Conservation (phyloP, 2,329 filamentous ascomycete species). For the Geosmithia flava region DNA sequence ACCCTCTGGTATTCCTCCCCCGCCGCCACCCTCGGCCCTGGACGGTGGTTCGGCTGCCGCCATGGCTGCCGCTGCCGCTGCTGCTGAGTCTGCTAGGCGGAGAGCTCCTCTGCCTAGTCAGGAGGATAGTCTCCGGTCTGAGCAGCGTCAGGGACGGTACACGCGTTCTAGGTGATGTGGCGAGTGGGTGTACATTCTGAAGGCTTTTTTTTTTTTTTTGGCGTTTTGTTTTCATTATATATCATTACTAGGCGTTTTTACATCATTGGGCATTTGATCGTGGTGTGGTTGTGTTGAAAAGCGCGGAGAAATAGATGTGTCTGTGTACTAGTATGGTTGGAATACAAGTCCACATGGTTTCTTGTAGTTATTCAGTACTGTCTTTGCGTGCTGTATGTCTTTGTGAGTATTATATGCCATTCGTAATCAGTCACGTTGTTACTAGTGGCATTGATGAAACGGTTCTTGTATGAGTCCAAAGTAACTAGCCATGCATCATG, state of each 20-base stretch:
- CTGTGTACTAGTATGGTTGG: too few relatives aligned
- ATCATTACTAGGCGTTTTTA: neutral
- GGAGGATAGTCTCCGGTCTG: constrained; percentile 66
- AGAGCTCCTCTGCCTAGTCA: constrained; percentile 71
- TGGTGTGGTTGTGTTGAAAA: too few relatives aligned
- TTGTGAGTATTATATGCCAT: too few relatives aligned
- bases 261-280: too few relatives aligned
- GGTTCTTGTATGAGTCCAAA: too few relatives aligned
- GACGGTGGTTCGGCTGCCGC: constrained; percentile 8
- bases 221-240: neutral
- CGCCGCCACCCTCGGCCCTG: constrained; percentile 18
- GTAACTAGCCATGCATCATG: neutral
- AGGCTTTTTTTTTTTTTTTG: neutral
- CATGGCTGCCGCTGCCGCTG: constrained; percentile 10
- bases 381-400: too few relatives aligned
- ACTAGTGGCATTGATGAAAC: too few relatives aligned
- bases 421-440: too few relatives aligned
- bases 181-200: neutral
- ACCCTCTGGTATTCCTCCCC: constrained; percentile 19
- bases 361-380: too few relatives aligned
- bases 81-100: constrained; percentile 24
- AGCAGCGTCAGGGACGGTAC: constrained; percentile 56
- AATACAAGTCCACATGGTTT: too few relatives aligned
- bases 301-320: too few relatives aligned
- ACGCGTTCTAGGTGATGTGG: constrained; percentile 32